Percentiles rank a stretch among this genome's conserved stretches.
Conservation (phyloP, 805 yeast species). For the Hanseniaspora pseudoguilliermondii region DNA sequence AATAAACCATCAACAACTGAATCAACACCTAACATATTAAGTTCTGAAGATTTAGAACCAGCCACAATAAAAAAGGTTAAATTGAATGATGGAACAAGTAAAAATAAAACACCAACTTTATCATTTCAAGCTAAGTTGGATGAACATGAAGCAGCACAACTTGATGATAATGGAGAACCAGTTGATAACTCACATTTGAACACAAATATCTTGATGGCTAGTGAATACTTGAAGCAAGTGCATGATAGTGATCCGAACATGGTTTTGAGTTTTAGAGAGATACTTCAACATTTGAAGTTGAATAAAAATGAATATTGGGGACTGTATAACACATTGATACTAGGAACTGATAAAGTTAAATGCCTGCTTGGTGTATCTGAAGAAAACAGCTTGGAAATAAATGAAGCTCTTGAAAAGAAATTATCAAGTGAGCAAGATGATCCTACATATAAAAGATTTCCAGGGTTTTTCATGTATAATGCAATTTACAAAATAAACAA, state of each 20-base stretch:
- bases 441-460: background rate
- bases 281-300: conserved; percentile 33
- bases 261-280: conserved; percentile 81
- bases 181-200: conserved; percentile 36
- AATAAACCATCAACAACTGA: background rate
- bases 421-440: conserved; percentile 26
- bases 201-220: conserved; percentile 80
- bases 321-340: conserved; percentile 48
- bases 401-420: conserved; percentile 48
- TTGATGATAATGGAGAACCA: background rate
- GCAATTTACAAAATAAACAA: conserved; percentile 80
- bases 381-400: conserved; percentile 64
- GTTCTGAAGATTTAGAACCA: background rate
- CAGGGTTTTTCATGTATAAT: conserved; percentile 51
- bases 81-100: background rate
- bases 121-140: conserved; percentile 7
- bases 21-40: background rate
- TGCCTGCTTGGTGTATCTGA: conserved; percentile 54
- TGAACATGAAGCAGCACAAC: background rate
- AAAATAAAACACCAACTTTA: background rate
- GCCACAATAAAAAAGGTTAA: background rate
- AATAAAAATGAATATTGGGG: conserved; percentile 55
- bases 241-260: conserved; percentile 55
- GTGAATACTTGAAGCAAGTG: conserved; percentile 49
- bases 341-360: conserved; percentile 32